These are phyloP conservation scores for Kluyveromyces siamensis DNA, from an alignment of 805 yeast genomes.

Conservation along the genomic window DNA sequence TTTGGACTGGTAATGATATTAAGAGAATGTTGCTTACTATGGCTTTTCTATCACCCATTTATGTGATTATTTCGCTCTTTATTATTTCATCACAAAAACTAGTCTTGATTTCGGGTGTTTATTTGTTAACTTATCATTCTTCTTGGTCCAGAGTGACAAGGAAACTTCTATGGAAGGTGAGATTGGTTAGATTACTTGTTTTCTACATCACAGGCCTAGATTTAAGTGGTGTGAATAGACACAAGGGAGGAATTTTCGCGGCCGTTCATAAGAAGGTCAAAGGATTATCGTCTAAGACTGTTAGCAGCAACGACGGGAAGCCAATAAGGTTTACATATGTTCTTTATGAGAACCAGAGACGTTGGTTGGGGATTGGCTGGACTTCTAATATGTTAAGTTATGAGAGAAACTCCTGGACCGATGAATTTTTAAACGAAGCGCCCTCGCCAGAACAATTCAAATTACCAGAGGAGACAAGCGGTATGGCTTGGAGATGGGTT, in stretches of 20 bases:
- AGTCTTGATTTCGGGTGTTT: conserved; percentile 47
- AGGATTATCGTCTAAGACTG: conserved; percentile 23
- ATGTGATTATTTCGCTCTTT: conserved; percentile 59
- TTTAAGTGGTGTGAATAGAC: conserved; percentile 42
- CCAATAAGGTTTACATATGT: conserved; percentile 84
- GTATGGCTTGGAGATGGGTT: conserved; percentile 90
- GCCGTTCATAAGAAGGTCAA: conserved; percentile 34
- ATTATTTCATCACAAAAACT: conserved; percentile 63
- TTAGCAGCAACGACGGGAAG: conserved; percentile 29
- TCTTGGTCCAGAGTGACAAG: conserved; percentile 77
- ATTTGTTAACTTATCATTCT: conserved; percentile 76
- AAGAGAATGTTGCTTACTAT: conserved; percentile 77
- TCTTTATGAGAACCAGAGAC: conserved; percentile 86
- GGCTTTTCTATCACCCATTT: conserved; percentile 75
- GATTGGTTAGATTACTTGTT: conserved; percentile 55
- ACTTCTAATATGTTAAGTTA: conserved; percentile 83
- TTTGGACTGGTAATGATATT: conserved; percentile 70
- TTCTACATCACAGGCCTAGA: conserved; percentile 86
- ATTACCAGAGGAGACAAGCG: conserved; percentile 68
- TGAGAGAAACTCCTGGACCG: conserved; percentile 96
- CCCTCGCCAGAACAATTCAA: conserved; percentile 68
- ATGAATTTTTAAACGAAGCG: conserved; percentile 83
- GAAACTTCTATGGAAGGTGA: conserved; percentile 74
- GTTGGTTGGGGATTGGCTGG: conserved; percentile 99
- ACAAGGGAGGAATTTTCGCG: conserved; percentile 35